Conservation (phyloP, 257 asterid species). For the Gentiana macrophylla region DNA sequence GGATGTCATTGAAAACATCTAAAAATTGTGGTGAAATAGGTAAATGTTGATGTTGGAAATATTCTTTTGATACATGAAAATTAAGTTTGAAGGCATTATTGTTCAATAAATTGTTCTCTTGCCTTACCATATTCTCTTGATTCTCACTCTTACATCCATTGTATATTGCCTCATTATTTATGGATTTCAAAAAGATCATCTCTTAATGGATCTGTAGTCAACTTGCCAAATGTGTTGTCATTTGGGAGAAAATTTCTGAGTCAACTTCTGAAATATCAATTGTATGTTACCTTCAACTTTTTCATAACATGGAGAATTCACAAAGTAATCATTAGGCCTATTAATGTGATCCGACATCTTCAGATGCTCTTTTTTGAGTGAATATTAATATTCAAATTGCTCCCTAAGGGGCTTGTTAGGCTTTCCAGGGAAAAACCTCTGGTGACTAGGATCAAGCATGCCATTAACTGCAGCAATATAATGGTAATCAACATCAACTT, state of each 20-base stretch:
- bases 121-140: constrained; percentile 14
- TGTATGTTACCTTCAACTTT: constrained; percentile 17
- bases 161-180: constrained; percentile 20
- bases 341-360: constrained; percentile 21
- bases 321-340: constrained; percentile 20
- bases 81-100: constrained; percentile 19
- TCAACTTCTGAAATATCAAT: no score
- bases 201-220: no score
- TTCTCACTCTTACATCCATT: constrained; percentile 14
- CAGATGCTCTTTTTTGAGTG: constrained; percentile 13
- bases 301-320: constrained; percentile 25
- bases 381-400: constrained; percentile 25
- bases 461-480: constrained; percentile 70
- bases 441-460: constrained; percentile 36
- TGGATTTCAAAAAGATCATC: no score
- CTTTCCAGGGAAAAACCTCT: constrained; percentile 67
- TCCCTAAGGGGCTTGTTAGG: constrained; percentile 28
- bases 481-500: constrained; percentile 39
- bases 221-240: no score
- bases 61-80: constrained; percentile 23
- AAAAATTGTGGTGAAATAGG: constrained; percentile 17
- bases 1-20: constrained; percentile 14
- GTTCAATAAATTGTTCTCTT: constrained; percentile 14
- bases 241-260: no score
- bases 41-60: constrained; percentile 6